A percentile compares a stretch with the other conserved stretches of the same genome.
Evolutionary conservation across 2,329 filamentous ascomycete genomes (phyloP).

Genomic region (Colletotrichum noveboracense): DNA sequence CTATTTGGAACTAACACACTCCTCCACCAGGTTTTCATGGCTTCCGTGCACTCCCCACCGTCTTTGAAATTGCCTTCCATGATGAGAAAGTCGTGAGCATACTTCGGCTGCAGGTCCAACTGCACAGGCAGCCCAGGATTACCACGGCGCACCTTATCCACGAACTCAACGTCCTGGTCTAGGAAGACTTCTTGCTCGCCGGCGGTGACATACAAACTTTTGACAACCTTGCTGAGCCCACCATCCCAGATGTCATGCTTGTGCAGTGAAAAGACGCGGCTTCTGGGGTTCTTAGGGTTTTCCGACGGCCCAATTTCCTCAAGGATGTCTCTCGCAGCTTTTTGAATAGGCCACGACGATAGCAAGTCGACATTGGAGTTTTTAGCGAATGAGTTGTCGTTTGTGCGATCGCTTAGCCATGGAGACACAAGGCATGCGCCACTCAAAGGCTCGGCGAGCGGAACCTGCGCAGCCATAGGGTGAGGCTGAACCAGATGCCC

Average conservation of each 20-base stretch:
- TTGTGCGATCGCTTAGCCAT: background rate
- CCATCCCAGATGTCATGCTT: background rate
- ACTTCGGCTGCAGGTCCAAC: background rate
- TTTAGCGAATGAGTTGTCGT: background rate
- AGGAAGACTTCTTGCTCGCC: background rate
- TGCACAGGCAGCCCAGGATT: background rate
- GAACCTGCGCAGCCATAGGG: background rate
- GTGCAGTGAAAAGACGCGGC: background rate
- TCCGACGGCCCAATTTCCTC: background rate
- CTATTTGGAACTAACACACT: background rate
- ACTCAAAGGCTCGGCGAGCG: background rate
- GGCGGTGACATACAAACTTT: background rate
- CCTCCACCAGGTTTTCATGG: background rate
- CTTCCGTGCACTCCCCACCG: background rate
- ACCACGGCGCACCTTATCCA: background rate
- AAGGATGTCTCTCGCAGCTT: background rate
- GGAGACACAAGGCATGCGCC: background rate
- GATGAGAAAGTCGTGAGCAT: background rate
- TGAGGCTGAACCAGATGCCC: background rate
- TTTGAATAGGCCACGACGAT: background rate
- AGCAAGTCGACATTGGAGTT: background rate
- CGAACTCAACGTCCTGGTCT: background rate
- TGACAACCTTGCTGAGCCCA: background rate
- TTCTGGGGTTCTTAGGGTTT: background rate
- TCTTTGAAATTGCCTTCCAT: background rate